These are phyloP conservation scores for Blepharisma stoltei DNA, from an alignment of 73 alveolate genomes.

Conservation along the genomic window DNA sequence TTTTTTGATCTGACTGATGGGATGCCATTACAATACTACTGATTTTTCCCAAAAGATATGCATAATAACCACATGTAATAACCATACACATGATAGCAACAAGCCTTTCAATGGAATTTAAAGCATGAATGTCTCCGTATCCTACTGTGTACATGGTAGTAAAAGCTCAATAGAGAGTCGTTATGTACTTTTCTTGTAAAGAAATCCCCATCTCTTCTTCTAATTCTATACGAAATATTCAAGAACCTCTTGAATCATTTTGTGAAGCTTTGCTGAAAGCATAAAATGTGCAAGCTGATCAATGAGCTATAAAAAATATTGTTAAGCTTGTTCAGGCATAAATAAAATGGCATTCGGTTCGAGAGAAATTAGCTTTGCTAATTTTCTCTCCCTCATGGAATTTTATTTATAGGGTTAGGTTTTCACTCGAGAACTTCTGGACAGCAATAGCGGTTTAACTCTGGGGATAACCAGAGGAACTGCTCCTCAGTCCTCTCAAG, in stretches of 20 bases:
- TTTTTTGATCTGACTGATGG: neutral
- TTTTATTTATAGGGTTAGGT: too few relatives aligned
- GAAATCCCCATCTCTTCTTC: neutral
- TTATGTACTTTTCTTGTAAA: neutral
- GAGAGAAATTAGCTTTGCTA: too few relatives aligned
- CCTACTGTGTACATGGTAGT: slow-evolving; percentile 31
- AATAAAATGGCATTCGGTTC: too few relatives aligned
- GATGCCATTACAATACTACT: neutral
- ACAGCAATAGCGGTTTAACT: too few relatives aligned
- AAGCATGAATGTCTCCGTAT: slow-evolving; percentile 27
- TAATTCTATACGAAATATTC: neutral
- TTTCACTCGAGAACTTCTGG: too few relatives aligned
- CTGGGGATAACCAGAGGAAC: too few relatives aligned
- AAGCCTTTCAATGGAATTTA: neutral
- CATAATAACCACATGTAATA: slow-evolving; percentile 13
- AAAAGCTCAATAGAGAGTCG: slow-evolving; percentile 27
- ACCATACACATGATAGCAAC: neutral
- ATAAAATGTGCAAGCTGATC: slow-evolving; percentile 14
- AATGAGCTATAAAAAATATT: slow-evolving; percentile 15
- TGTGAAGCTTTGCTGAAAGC: neutral
- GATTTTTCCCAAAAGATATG: slow-evolving; percentile 16
- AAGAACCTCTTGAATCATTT: neutral
- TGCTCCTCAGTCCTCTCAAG: too few relatives aligned
- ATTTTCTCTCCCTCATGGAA: too few relatives aligned
- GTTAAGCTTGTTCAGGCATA: neutral